These are phyloP conservation scores for Xylaria sp. DNA, from an alignment of 2,329 filamentous ascomycete genomes.

Conservation along the genomic window DNA sequence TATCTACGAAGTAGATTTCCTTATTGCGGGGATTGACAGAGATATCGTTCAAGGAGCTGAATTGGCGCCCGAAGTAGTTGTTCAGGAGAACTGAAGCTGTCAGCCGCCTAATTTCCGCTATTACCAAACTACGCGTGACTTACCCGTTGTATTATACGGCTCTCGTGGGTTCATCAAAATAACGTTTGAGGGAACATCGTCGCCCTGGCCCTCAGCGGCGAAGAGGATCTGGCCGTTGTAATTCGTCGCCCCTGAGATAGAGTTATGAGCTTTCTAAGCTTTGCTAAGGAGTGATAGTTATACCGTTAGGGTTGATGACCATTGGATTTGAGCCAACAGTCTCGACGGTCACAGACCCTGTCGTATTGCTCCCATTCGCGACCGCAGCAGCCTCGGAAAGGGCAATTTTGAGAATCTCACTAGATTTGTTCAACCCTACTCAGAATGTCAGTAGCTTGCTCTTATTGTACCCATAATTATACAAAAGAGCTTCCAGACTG, in stretches of 20 bases:
- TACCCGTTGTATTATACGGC: constrained; percentile 55
- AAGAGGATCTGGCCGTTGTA: constrained; percentile 54
- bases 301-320: constrained; percentile 56
- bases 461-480: neutral
- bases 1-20: constrained; percentile 68
- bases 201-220: constrained; percentile 53
- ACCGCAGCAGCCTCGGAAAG: constrained; percentile 47
- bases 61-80: constrained; percentile 62
- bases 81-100: constrained; percentile 51
- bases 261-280: neutral
- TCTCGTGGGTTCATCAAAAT: constrained; percentile 47
- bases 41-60: constrained; percentile 64
- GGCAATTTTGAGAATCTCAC: constrained; percentile 53
- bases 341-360: constrained; percentile 45
- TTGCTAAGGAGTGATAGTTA: neutral
- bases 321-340: constrained; percentile 46
- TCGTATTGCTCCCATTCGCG: constrained; percentile 41
- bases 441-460: constrained; percentile 19
- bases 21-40: constrained; percentile 54
- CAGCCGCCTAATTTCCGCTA: neutral
- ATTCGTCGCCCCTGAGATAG: constrained; percentile 49
- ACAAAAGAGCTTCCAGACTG: neutral
- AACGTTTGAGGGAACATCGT: constrained; percentile 42
- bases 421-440: constrained; percentile 51
- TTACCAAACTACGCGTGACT: constrained; percentile 11